Percentiles rank a stretch among this genome's conserved stretches.
Evolutionary conservation across 2,329 filamentous ascomycete species (phyloP).

Genomic region (Aciculosporium take): DNA sequence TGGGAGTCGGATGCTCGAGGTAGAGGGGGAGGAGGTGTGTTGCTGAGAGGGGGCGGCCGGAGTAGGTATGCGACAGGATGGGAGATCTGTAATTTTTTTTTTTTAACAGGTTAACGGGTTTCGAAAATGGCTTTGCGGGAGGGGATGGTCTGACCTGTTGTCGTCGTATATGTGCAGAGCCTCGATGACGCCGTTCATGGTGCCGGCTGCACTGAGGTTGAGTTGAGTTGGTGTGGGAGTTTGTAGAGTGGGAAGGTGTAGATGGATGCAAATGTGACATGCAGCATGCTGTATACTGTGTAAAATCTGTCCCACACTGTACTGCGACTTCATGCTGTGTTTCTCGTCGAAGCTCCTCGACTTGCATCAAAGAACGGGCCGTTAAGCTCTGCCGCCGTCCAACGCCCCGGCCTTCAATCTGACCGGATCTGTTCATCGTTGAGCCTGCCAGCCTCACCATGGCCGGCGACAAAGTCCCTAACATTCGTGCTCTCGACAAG

Average conservation of each 20-base stretch:
- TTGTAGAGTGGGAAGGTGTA: background rate
- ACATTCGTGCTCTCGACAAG: conserved; percentile 39
- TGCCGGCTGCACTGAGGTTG: conserved; percentile 18
- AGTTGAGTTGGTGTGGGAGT: background rate
- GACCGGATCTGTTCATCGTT: background rate
- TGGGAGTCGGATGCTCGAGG: conserved; percentile 64
- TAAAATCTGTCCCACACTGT: background rate
- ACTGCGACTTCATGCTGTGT: background rate
- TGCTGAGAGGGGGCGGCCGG: conserved; percentile 64
- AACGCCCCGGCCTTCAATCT: background rate
- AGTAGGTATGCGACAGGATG: conserved; percentile 81
- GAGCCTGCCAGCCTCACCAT: conserved; percentile 8
- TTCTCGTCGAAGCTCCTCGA: background rate
- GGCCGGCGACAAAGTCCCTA: conserved; percentile 29
- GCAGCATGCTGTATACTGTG: background rate
- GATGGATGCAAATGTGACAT: background rate
- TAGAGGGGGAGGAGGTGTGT: conserved; percentile 71
- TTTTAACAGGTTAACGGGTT: background rate
- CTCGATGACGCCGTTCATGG: conserved; percentile 79
- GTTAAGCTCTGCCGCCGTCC: background rate
- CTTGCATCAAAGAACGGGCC: background rate
- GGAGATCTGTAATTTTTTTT: conserved; percentile 39
- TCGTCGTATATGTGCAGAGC: conserved; percentile 96
- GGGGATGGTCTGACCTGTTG: conserved; percentile 51
- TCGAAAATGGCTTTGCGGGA: background rate